Evolutionary conservation across 1,284 basidiomycete species (phyloP).

Genomic region (Cronartium quercuum): DNA sequence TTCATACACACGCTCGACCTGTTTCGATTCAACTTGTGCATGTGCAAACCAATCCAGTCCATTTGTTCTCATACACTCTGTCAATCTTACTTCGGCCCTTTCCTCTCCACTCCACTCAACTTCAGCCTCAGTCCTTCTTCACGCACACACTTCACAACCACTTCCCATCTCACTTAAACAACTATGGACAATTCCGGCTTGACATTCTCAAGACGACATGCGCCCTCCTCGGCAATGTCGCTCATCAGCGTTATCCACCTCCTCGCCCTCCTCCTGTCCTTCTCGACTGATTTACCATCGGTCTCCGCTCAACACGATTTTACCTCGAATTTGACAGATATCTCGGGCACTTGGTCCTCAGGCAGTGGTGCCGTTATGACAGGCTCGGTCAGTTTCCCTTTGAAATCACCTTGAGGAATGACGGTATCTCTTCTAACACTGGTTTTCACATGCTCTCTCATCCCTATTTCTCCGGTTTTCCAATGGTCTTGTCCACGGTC

Average conservation of each 20-base stretch:
- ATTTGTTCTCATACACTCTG: neutral
- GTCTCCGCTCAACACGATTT: slow-evolving; percentile 31
- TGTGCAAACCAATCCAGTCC: neutral
- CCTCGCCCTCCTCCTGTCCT: neutral
- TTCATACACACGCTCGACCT: neutral
- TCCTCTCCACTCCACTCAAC: neutral
- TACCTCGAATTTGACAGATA: slow-evolving; percentile 31
- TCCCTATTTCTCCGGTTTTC: neutral
- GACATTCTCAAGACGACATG: neutral
- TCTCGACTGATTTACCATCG: neutral
- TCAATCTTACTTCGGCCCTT: neutral
- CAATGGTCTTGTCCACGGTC: neutral
- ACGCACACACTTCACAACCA: too few relatives aligned
- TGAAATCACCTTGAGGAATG: neutral
- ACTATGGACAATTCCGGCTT: too few relatives aligned
- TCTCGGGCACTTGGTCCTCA: slow-evolving; percentile 46
- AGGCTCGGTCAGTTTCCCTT: slow-evolving; percentile 42
- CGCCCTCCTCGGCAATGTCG: neutral
- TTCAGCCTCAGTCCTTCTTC: neutral
- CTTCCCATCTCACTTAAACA: too few relatives aligned
- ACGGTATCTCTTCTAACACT: neutral
- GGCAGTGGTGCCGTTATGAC: slow-evolving; percentile 45
- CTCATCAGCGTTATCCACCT: neutral
- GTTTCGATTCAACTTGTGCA: neutral
- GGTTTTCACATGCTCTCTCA: neutral